These are phyloP conservation scores for Candida insectorum DNA, from an alignment of 805 yeast species.

Conservation along the genomic window DNA sequence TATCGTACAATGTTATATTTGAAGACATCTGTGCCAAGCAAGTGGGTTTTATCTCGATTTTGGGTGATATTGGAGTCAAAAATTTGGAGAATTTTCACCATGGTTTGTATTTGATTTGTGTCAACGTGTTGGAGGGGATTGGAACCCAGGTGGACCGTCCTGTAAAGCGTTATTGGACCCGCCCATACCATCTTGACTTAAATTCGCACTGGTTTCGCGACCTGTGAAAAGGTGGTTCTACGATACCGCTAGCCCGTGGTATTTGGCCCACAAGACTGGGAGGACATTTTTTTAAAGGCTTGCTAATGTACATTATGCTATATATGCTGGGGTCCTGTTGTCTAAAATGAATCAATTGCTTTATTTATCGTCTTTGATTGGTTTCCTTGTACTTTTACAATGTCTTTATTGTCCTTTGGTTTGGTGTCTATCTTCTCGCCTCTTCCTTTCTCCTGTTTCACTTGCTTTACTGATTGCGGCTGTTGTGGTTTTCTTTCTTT, in stretches of 20 bases:
- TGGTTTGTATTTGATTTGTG: slow-evolving; percentile 12
- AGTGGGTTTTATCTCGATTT: slow-evolving; percentile 2
- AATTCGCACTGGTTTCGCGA: not conserved
- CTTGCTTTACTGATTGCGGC: not conserved
- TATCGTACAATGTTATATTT: slow-evolving; percentile 11
- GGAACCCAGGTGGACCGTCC: no score
- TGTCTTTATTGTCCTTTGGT: no score
- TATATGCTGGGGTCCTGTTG: no score
- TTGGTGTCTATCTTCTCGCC: no score
- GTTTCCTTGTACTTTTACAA: not conserved
- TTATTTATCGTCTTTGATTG: not conserved
- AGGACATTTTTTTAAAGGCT: no score
- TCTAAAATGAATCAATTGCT: not conserved
- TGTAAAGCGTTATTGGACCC: no score
- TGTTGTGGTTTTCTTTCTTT: no score
- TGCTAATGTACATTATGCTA: no score
- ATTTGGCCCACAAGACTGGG: no score
- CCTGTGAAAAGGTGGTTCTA: not conserved
- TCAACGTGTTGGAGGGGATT: slow-evolving; percentile 11
- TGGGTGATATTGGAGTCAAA: slow-evolving; percentile 7
- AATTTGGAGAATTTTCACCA: slow-evolving; percentile 14
- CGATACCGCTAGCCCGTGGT: no score
- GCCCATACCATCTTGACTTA: no score
- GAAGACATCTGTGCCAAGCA: slow-evolving; percentile 14
- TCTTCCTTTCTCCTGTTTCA: no score